Base-by-base conservation (phyloP, 2,329 filamentous ascomycete genomes). In the Verticillium nonalfalfae region DNA sequence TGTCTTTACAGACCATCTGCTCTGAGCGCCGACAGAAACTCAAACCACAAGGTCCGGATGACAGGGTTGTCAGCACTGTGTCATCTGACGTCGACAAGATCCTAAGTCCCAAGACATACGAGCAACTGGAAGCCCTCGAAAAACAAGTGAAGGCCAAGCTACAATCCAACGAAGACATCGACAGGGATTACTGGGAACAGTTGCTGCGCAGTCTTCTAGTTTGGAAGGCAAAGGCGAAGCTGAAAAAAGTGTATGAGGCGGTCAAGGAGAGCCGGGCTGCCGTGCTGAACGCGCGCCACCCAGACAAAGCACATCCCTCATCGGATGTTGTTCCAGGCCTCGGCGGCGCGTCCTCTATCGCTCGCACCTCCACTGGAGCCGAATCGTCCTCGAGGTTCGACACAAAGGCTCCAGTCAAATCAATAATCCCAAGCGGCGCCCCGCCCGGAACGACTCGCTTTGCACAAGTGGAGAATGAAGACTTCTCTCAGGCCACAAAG, bases 101-200 rank as follows among this genome's bases (percentile, higher is more conserved):
- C 38, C 81, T 99, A 11, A 84, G 85, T 3, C 91, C 93, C 9
- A 99, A 99, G 77, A 86, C 88, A 15, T 87, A 91, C 68, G 89
- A 92, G 68, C 91, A 98, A 73, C 81, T 99, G n/a, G 89, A 93
- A 71, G 85, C 85, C 18, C 80, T 99, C 57, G 94, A 99, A 75
- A 85, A 81, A 65, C 93, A 98, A 77, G 95, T 99, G 73, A 87
- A 87, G 72, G 80, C 82, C 15, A 99, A 99, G 78, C 79, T 99
- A 57, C 83, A 88, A 59, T 96, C 92, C 7, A 89, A 97, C 71
- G 93, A 97, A 71, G 88, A 91, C 45, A 94, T 99, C 66, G 95
- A 99, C 74, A 92, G 90, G 2, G 95, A 99, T 75, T 99, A 98
- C 74, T 99, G 95, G 95, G 92, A 96, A 72, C 91, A 97, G 72